A percentile compares a stretch with the other conserved stretches of the same genome.
Conservation (phyloP, 176 grass and related monocot species). For the Raddia distichophylla region DNA sequence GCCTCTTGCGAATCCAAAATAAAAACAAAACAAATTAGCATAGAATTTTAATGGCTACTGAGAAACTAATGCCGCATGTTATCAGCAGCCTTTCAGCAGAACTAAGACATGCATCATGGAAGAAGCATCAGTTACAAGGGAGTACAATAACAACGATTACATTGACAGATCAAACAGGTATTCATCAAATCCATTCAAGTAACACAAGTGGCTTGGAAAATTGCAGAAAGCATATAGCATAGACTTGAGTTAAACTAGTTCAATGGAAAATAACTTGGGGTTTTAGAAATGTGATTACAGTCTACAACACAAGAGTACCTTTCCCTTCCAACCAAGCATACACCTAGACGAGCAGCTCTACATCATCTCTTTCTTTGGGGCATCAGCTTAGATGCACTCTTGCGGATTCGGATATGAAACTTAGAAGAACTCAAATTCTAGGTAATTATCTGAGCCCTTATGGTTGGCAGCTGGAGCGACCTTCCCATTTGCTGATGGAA, state of each 20-base stretch:
- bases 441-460: slow-evolving; percentile 71
- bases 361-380: slow-evolving; percentile 33
- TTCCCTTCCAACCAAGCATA: slow-evolving; percentile 13
- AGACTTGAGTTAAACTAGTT: slow-evolving; percentile 40
- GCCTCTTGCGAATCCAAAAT: too few species aligned
- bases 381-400: slow-evolving; percentile 27
- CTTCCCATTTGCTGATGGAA: slow-evolving; percentile 49
- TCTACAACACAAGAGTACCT: slow-evolving; percentile 39
- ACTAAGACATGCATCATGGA: neutral
- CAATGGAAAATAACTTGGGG: slow-evolving; percentile 35
- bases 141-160: slow-evolving; percentile 30
- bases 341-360: slow-evolving; percentile 31
- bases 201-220: slow-evolving; percentile 40
- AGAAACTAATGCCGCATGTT: slow-evolving; percentile 3
- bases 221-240: slow-evolving; percentile 39
- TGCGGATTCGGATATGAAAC: slow-evolving; percentile 4
- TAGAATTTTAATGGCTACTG: neutral
- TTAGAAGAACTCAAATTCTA: slow-evolving; percentile 90
- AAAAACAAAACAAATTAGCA: neutral
- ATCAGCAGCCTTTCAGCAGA: neutral
- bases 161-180: slow-evolving; percentile 25
- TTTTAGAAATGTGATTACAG: slow-evolving; percentile 31
- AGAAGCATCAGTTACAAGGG: slow-evolving; percentile 34
- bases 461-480: slow-evolving; percentile 48
- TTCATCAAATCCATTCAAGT: slow-evolving; percentile 30